These are phyloP conservation scores for Paecilomyces variotii DNA, from an alignment of 2,329 filamentous ascomycete species.

Conservation along the genomic window DNA sequence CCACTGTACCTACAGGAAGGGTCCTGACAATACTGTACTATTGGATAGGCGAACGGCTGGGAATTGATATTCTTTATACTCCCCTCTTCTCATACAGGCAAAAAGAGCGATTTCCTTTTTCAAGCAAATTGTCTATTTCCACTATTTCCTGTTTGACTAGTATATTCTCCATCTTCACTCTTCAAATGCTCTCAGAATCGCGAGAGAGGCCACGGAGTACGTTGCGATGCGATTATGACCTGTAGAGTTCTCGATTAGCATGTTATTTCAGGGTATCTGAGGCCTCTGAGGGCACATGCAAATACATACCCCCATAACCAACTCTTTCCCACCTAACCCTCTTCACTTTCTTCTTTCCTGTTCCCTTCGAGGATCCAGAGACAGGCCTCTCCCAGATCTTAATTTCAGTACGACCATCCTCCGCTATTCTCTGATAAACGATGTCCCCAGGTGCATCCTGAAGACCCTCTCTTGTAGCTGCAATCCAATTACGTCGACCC, in stretches of 20 bases:
- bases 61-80: constrained; percentile 4
- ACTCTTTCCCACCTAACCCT: constrained; percentile 37
- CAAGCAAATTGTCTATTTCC: background rate
- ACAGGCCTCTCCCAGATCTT: constrained; percentile 30
- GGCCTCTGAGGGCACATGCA: background rate
- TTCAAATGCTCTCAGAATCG: constrained; percentile 32
- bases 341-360: constrained; percentile 20
- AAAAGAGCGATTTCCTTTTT: background rate
- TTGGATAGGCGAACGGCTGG: constrained; percentile 9
- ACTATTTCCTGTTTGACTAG: constrained; percentile 1
- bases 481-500: constrained; percentile 32
- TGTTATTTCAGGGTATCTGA: background rate
- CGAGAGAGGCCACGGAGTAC: constrained; percentile 29
- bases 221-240: constrained; percentile 35
- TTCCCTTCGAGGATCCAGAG: background rate
- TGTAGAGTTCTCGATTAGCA: constrained; percentile 8
- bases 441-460: constrained; percentile 19
- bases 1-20: constrained; percentile 4
- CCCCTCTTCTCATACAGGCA: constrained; percentile 9
- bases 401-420: constrained; percentile 23
- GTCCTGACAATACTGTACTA: constrained; percentile 13
- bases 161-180: constrained; percentile 14
- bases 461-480: constrained; percentile 24
- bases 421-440: constrained; percentile 19
- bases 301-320: constrained; percentile 33